A percentile compares a stretch with the other conserved stretches of the same genome.
Evolutionary conservation across 2,329 filamentous ascomycete genomes (phyloP).

Genomic region (Aspergillus sojae): DNA sequence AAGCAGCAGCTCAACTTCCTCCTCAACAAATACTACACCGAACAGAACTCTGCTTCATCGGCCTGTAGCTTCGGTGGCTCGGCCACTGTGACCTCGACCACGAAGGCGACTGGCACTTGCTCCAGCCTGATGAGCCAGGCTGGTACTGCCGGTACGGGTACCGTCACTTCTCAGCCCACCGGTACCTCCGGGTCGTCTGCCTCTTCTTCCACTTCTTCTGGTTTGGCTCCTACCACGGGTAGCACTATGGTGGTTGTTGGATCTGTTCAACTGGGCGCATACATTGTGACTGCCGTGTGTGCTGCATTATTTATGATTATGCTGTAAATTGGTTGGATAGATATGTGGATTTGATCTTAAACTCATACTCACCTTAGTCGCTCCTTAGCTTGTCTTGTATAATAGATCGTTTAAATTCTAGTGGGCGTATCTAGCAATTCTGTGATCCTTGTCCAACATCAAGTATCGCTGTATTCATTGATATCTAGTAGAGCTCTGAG

Average conservation of each 20-base stretch:
- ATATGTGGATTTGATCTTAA: background rate
- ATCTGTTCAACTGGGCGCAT: constrained; percentile 41
- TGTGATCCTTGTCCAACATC: background rate
- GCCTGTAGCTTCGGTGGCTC: constrained; percentile 49
- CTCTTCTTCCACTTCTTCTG: constrained; percentile 21
- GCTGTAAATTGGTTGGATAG: constrained; percentile 37
- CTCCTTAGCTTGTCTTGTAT: constrained; percentile 1
- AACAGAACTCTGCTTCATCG: constrained; percentile 38
- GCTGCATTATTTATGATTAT: constrained; percentile 51
- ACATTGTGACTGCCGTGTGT: constrained; percentile 45
- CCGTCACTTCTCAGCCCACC: constrained; percentile 39
- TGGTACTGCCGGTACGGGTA: constrained; percentile 42
- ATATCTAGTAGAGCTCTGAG: background rate
- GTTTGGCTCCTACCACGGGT: background rate
- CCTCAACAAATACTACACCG: constrained; percentile 48
- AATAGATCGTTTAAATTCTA: background rate
- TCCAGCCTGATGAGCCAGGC: constrained; percentile 42
- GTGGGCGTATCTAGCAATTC: background rate
- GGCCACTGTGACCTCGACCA: constrained; percentile 40
- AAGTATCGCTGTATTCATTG: background rate
- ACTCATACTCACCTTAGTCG: constrained; percentile 2
- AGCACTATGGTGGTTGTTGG: constrained; percentile 9
- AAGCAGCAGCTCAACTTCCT: constrained; percentile 48
- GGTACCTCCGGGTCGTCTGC: constrained; percentile 27
- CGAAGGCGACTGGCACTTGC: constrained; percentile 41